Conservation (phyloP, 306 rosid species). For the Medicago lupulina region DNA sequence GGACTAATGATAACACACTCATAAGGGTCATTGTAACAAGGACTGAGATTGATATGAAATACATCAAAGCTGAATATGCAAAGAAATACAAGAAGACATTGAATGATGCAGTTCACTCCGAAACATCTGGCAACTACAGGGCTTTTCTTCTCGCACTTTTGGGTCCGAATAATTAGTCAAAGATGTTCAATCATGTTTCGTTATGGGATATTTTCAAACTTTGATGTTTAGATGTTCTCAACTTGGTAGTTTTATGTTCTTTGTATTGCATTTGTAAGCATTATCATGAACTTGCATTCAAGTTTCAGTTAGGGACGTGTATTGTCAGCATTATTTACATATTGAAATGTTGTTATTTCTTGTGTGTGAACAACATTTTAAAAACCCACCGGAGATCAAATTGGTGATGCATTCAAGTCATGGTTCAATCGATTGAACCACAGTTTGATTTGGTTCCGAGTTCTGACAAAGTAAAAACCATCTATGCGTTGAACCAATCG, state of each 20-base stretch:
- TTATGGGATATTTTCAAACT: conserved; percentile 16
- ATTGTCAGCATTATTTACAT: not conserved
- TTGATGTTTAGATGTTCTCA: not conserved
- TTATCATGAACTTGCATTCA: not conserved
- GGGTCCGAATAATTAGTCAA: conserved; percentile 58
- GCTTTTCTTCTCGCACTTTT: conserved; percentile 67
- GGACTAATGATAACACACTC: conserved; percentile 64
- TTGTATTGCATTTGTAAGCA: conserved; percentile 24
- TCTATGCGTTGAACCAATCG: too few relatives aligned
- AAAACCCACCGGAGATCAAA: not conserved
- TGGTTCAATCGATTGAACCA: not conserved
- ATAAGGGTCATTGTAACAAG: conserved; percentile 72
- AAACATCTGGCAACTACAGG: conserved; percentile 71
- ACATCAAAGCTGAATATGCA: conserved; percentile 63
- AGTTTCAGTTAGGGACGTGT: not conserved
- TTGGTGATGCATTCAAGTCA: not conserved
- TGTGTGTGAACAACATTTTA: not conserved
- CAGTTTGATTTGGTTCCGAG: too few relatives aligned
- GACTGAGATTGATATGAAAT: conserved; percentile 77
- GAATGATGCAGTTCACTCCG: conserved; percentile 72
- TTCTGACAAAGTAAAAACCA: too few relatives aligned
- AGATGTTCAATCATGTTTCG: conserved; percentile 2
- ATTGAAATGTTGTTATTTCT: not conserved
- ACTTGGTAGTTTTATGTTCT: not conserved
- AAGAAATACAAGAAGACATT: conserved; percentile 60